These are phyloP conservation scores for Allomyces arbusculus DNA, from an alignment of 192 early-diverging fungal species.

Conservation along the genomic window DNA sequence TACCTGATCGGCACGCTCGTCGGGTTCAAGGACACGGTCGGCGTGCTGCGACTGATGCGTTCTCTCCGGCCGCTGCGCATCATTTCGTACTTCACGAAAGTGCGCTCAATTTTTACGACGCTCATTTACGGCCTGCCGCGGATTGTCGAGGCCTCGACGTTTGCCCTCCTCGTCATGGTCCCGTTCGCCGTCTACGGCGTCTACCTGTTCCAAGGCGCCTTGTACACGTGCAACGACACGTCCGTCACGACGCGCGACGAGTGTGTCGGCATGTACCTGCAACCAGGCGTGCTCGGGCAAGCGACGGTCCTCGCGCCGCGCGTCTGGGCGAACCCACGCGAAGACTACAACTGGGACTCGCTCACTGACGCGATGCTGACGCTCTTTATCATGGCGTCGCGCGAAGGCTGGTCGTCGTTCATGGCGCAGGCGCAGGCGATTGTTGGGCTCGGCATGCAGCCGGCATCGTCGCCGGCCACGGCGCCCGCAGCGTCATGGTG, in stretches of 20 bases:
- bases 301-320: neutral
- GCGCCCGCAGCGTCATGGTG: neutral
- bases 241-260: neutral
- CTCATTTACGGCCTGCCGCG: neutral
- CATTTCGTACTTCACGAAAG: neutral
- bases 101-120: neutral
- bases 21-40: neutral
- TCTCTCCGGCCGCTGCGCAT: neutral
- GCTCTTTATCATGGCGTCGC: neutral
- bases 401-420: neutral
- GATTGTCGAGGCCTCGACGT: neutral
- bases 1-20: neutral
- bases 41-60: neutral
- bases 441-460: neutral
- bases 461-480: neutral
- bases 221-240: neutral
- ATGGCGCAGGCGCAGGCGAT: neutral
- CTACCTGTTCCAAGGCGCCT: neutral
- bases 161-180: neutral
- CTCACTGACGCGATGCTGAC: neutral
- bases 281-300: neutral
- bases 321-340: neutral
- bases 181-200: neutral
- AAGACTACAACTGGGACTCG: neutral
- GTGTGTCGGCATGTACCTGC: neutral